Base-by-base conservation (phyloP, 1,284 basidiomycete genomes). In the Trichosporon asahii region DNA sequence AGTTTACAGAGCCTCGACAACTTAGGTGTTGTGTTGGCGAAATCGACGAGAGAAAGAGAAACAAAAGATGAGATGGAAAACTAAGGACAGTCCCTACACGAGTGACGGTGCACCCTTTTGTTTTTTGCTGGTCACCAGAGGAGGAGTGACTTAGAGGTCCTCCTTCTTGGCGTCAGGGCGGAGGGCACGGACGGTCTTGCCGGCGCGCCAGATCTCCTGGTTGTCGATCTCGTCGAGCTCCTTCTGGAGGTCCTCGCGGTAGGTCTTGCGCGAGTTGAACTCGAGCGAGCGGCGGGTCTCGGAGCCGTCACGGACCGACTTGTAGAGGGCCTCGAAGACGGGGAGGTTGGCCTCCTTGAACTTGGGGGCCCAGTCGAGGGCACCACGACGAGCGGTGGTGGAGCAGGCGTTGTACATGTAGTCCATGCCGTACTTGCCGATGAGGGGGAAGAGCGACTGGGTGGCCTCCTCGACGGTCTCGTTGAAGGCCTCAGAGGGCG, bases 331-430 rank as follows among this genome's bases (percentile, higher is more conserved):
- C 86, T 98, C 94, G 83, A 99, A 98, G 77, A 99, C 88, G 74
- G 96, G 95, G 70, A 90, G 82, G 87, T 95, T 96, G 74, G 94
- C 90, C 78, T 81, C 84, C 85, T 98, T 93, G 85, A 98, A 98
- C 84, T 94, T 87, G 77, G 95, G 95, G n/a, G 96, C 95, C 97
- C 97, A 99, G 88, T 99, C 97, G 74, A 97, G 91, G 63, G 95
- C 95, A 81, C 96, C 97, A 75, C 96, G 95, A 78, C 96, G 95
- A 70, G 97, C 97, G 67, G 97, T 99, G 76, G 96, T 99, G 49
- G 97, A 99, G 88, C 97, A 99, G 64, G 95, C 95, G 81, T 91
- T 91, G 88, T 91, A 98, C 96, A 98, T 98, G 90, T 98, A 98
- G 87, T 99, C 96, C 97, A 98, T 98, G 75, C 93, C 94, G 84